These are phyloP conservation scores for Haplographium delicatum DNA, from an alignment of 495 filamentous ascomycete species.

Conservation along the genomic window DNA sequence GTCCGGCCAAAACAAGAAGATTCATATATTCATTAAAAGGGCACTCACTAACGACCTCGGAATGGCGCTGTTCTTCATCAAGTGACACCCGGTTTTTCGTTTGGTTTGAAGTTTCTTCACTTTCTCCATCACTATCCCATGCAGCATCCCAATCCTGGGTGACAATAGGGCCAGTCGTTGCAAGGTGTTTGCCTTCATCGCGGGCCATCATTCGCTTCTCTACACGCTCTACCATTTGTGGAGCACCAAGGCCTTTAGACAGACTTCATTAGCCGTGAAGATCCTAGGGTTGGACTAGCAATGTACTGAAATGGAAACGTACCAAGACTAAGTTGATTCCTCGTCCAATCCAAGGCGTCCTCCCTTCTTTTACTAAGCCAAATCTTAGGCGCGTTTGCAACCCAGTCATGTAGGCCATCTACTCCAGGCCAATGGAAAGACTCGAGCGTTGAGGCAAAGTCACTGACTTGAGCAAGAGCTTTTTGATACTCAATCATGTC, in stretches of 20 bases:
- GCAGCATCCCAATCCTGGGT: constrained; percentile 66
- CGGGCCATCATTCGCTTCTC: constrained; percentile 75
- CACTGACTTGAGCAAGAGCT: constrained; percentile 51
- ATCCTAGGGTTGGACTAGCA: neutral
- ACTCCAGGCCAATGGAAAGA: constrained; percentile 62
- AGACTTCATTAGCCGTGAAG: neutral
- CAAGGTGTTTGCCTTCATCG: constrained; percentile 56
- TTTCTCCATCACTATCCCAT: constrained; percentile 63
- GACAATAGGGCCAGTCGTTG: constrained; percentile 41
- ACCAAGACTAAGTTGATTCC: constrained; percentile 54
- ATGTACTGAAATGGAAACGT: too few relatives aligned
- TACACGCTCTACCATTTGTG: constrained; percentile 68
- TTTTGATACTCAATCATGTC: constrained; percentile 65
- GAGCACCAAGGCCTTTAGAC: constrained; percentile 49
- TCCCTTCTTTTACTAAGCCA: constrained; percentile 87
- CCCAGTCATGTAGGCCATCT: constrained; percentile 71
- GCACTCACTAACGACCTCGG: neutral
- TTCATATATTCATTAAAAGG: neutral
- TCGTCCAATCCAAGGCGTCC: constrained; percentile 64
- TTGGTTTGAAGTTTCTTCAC: constrained; percentile 16
- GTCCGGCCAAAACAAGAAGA: neutral
- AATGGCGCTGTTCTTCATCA: constrained; percentile 14
- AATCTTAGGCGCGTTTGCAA: constrained; percentile 65
- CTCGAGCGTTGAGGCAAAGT: constrained; percentile 60
- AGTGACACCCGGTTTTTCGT: constrained; percentile 14